Conservation (phyloP, 352 stramenopile genomes). For the Discostella stelligera region DNA sequence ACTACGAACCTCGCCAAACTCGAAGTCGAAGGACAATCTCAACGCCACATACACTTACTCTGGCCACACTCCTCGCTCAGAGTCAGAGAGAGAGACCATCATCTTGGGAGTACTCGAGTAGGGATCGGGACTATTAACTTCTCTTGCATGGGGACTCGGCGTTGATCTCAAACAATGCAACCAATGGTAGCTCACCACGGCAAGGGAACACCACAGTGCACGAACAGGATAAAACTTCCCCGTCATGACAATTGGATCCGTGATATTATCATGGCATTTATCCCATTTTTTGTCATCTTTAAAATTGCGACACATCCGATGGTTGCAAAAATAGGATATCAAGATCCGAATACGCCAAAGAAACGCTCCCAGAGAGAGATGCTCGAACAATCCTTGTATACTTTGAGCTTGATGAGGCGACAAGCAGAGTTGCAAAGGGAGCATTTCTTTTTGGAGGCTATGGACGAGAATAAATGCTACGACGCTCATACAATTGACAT, state of each 20-base stretch:
- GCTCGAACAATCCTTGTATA: constrained; percentile 19
- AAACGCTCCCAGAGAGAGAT: constrained; percentile 19
- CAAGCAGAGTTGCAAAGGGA: constrained; percentile 16
- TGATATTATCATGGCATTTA: constrained; percentile 22
- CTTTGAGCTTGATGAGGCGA: constrained; percentile 5
- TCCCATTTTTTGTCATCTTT: constrained; percentile 22
- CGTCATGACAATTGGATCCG: neutral
- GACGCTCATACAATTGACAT: constrained; percentile 19
- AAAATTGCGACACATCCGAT: constrained; percentile 35
- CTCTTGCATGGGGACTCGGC: too few relatives aligned
- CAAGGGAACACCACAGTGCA: neutral
- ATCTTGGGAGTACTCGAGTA: too few relatives aligned
- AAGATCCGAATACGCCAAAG: constrained; percentile 22
- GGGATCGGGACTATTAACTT: too few relatives aligned
- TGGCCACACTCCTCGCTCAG: too few relatives aligned
- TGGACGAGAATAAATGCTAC: constrained; percentile 20
- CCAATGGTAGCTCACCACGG: neutral
- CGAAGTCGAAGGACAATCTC: too few relatives aligned
- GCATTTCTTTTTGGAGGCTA: constrained; percentile 19
- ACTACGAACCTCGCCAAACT: too few relatives aligned
- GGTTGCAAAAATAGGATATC: constrained; percentile 18
- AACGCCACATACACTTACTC: too few relatives aligned
- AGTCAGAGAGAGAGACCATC: too few relatives aligned
- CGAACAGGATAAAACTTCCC: constrained; percentile 7
- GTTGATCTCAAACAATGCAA: too few relatives aligned